Conservation (phyloP, 805 yeast species). For the Saccharomycopsis sp. region DNA sequence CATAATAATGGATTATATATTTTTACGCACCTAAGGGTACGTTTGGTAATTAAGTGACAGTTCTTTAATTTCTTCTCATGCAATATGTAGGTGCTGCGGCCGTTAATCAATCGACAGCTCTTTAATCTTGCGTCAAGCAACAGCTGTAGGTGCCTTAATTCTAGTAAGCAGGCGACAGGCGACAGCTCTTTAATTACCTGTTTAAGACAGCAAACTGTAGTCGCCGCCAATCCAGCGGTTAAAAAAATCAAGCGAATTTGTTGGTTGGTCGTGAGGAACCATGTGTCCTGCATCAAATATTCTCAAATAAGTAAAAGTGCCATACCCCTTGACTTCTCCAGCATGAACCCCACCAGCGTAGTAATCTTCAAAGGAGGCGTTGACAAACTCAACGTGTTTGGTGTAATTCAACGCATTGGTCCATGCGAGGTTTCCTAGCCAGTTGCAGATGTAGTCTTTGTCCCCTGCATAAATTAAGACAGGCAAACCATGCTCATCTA, state of each 20-base stretch:
- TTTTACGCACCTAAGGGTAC: too few species aligned
- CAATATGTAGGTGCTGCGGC: too few species aligned
- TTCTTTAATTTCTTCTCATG: too few species aligned
- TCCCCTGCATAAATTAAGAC: conserved; percentile 92
- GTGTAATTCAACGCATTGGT: conserved; percentile 66
- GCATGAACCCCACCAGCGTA: conserved; percentile 27
- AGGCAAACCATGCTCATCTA: conserved; percentile 62
- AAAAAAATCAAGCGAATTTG: conserved; percentile 68
- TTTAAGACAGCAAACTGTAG: conserved; percentile 30
- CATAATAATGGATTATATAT: not conserved
- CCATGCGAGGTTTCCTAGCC: conserved; percentile 94
- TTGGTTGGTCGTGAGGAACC: conserved; percentile 91
- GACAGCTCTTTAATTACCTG: not conserved
- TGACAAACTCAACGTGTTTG: conserved; percentile 44
- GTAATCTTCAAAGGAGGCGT: conserved; percentile 24
- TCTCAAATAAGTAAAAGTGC: conserved; percentile 72
- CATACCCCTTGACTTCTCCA: conserved; percentile 39
- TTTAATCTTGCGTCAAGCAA: too few species aligned
- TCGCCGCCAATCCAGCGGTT: conserved; percentile 81
- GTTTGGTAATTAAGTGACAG: too few species aligned
- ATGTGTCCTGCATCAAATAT: conserved; percentile 90
- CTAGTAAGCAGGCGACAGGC: too few species aligned
- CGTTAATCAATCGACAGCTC: too few species aligned
- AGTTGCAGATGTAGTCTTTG: conserved; percentile 92
- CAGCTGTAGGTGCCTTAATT: too few species aligned